Conservation (phyloP, 148 eudicot genomes). For the Selenicereus undatus region DNA sequence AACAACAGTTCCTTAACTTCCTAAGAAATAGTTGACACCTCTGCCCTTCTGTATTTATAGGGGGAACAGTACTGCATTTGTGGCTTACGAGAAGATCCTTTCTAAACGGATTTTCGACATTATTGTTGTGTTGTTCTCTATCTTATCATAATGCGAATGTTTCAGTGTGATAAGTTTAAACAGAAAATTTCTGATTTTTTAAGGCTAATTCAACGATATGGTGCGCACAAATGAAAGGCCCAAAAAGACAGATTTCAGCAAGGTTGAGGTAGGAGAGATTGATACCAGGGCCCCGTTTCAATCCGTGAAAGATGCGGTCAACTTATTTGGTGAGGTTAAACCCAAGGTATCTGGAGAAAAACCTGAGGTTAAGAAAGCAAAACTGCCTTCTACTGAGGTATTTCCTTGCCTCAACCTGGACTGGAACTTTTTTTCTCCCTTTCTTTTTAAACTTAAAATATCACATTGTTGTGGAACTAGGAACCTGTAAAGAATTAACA, state of each 20-base stretch:
- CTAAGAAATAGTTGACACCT: not conserved
- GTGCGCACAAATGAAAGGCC: constrained; percentile 49
- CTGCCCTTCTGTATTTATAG: not conserved
- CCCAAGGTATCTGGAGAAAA: constrained; percentile 63
- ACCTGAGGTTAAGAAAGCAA: constrained; percentile 56
- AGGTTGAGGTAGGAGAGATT: constrained; percentile 84
- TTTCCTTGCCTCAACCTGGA: not conserved
- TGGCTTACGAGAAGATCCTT: not conserved
- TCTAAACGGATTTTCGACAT: not conserved
- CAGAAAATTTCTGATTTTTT: constrained; percentile 14
- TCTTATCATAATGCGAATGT: not conserved
- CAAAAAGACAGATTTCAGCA: constrained; percentile 52
- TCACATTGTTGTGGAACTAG: no score
- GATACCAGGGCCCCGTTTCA: constrained; percentile 97
- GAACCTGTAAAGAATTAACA: no score
- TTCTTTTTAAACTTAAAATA: no score
- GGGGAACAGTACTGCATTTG: not conserved
- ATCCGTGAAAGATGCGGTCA: constrained; percentile 97
- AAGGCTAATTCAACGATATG: constrained; percentile 19
- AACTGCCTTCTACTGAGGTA: constrained; percentile 80
- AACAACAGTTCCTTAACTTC: not conserved
- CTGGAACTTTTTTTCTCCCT: no score
- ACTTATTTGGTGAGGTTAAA: constrained; percentile 78
- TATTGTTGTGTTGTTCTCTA: not conserved
- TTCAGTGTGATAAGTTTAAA: not conserved